Base-by-base conservation (phyloP, 2,329 filamentous ascomycete species). In the Saccharata proteae region DNA sequence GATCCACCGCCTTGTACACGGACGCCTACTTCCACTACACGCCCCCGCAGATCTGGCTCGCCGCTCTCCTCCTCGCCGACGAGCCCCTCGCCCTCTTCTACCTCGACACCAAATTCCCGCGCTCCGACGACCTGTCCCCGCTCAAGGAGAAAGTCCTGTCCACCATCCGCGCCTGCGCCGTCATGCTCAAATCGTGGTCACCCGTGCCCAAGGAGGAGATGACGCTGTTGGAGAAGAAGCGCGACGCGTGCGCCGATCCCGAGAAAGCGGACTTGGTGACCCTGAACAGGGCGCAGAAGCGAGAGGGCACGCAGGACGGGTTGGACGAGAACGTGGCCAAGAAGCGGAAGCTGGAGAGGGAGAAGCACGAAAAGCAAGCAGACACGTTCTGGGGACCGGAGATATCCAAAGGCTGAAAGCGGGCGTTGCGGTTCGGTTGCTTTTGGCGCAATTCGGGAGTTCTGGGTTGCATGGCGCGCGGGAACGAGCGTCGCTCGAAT, bases 21-120 rank as follows among this genome's bases (percentile, higher is more conserved):
- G 90, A 98, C 47, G 85, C 74, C n/a, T 96, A 96, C 60, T 94
- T 96, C 58, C 79, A 93, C 55, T 96, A 82, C 59, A 88, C 88
- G 0, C 90, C 90, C 0, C 80, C 82, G 15, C 90, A 98, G 54
- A 93, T 96, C 51, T 86, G 86, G 76, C 69, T 96, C 37, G 78
- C 83, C 0, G 76, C 86, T 0, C 59, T 94, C 16, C 65, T 78
- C 10, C 68, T 92, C 30, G 81, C 77, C 0, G 88, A 96, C 49
- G 58, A 64, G 23, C 71, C 67, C 0, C 58, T 90, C 49, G 52
- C 56, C 0, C 35, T 48, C n/a, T 63, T 64, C 43, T 66, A 62
- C 44, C 47, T 67, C 13, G 43, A 44, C 13, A 53, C 57, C 4
- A 65, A 66, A 38, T 36, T 65, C 1, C 51, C 61, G 2, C 16